Evolutionary conservation across 352 stramenopile species (phyloP), one percentile per base, ranked within the genome.

Genomic region (Globisporangium emineosum): DNA sequence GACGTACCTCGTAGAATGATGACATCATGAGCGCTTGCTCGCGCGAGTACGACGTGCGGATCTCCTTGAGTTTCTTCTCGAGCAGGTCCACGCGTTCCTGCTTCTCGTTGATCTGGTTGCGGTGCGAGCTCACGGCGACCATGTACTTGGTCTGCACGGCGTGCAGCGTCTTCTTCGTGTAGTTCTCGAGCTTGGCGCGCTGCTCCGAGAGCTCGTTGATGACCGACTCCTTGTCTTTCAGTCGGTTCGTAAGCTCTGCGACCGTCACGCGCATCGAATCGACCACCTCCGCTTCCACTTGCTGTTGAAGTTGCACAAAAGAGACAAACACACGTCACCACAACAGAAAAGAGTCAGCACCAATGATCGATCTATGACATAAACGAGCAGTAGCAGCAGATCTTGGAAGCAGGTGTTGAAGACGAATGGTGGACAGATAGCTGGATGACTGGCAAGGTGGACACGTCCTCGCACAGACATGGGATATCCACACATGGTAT

Each of bases 91-190:
- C 80, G 45, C 81, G 81, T 67, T 94, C 85, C 43, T 94, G 79
- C 65, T 92, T 93, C 65, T 96, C 88, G 62, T 85, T 85, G 64
- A 96, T 69, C 72, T 96, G 88, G 72, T 95, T 96, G 62, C 85
- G 84, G 62, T 96, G 86, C 5, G 86, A 92, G 60, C 86, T 94
- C 52, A 96, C 85, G 10, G 86, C 83, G 30, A 96, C 86, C 84
- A 94, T 94, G 72, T 96, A 96, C 75, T 96, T 96, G 61, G 83
- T 94, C 71, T 96, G 88, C 45, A 96, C 86, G n/a, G 85, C 85
- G 68, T 95, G 84, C 42, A 96, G 79, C 30, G 88, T 96, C 70
- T 96, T 96, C 72, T 93, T 93, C 6, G 88, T 96, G 78, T 96
- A 96, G 47, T 90, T 96, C 67, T 96, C 88, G 32, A 96, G 78